Evolutionary conservation across 228 moss, liverwort and hornwort species (phyloP), one percentile per base, ranked within the genome.

Genomic region (Sphagnum magellanicum): DNA sequence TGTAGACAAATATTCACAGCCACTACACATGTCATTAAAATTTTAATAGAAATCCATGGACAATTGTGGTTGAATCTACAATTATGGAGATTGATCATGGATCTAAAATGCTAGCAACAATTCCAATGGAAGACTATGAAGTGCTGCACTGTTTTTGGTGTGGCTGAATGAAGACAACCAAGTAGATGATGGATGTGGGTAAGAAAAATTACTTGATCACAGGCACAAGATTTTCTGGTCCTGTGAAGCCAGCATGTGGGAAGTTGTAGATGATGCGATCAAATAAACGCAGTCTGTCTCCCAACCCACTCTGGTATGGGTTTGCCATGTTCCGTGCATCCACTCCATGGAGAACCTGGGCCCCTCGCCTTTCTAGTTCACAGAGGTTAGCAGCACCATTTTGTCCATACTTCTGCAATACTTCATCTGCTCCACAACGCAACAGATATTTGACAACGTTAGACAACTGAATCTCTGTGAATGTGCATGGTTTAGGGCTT

Each of bases 251-350:
- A 5, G 79, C 74, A 17, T 88, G 79, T 8, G 79, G 81, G 0
- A 80, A 81, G n/a, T 84, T 88, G 74, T 77, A 82, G 17, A 82
- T 52, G 12, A 88, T 76, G 16, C 72, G 48, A 65, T 84, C 68
- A 48, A 79, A 88, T 3, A 8, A 57, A 12, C 15, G 4, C 5
- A 14, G 53, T 10, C 61, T 53, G 8, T 17, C 13, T 10, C 10
- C 55, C 49, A 62, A 60, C 5, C 51, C 16, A 53, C 10, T 63
- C 48, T 49, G 5, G 4, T 68, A 59, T 53, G 17, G 60, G 10
- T 8, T 16, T 14, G 53, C 48, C 72, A 74, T 76, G 8, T 57
- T 71, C 13, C 66, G 67, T 9, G 73, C 81, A 63, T 84, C 78
- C 8, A 81, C 72, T 0, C 64, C 68, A 60, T 79, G 75, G 0